Conservation (phyloP, 2,329 filamentous ascomycete genomes). For the Lecanicillium sp. region DNA sequence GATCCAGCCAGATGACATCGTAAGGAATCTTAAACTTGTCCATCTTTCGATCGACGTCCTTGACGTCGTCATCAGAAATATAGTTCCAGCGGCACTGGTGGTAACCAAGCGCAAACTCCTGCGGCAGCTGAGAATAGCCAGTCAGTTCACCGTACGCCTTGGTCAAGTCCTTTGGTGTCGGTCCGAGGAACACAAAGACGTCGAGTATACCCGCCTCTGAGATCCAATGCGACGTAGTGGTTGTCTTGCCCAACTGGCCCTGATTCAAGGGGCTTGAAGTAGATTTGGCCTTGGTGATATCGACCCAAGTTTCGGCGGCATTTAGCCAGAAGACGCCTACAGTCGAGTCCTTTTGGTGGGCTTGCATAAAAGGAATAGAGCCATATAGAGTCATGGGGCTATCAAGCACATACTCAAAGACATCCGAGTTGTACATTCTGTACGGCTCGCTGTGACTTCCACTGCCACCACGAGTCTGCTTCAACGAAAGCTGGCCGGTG, state of each 20-base stretch:
- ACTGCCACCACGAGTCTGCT: conserved; percentile 80
- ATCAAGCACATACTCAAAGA: conserved; percentile 95
- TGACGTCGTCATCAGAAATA: conserved; percentile 92
- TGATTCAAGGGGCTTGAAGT: conserved; percentile 70
- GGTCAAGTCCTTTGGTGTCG: conserved; percentile 73
- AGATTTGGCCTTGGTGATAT: conserved; percentile 74
- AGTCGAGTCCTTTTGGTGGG: conserved; percentile 85
- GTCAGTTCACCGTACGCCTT: conserved; percentile 83
- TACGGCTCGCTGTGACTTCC: conserved; percentile 86
- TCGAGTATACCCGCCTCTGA: conserved; percentile 87
- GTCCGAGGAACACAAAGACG: conserved; percentile 89
- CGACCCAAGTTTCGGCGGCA: conserved; percentile 93
- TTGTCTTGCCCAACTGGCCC: conserved; percentile 58
- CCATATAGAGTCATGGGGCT: conserved; percentile 98
- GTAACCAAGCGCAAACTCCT: conserved; percentile 86
- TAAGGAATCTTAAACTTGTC: conserved; percentile 94
- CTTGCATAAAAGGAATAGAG: conserved; percentile 96
- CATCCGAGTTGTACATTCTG: conserved; percentile 89
- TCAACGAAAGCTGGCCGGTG: conserved; percentile 77
- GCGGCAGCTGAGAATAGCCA: conserved; percentile 82
- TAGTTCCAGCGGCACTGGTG: conserved; percentile 99
- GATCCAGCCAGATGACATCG: conserved; percentile 97
- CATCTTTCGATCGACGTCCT: conserved; percentile 92
- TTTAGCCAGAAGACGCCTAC: conserved; percentile 98
- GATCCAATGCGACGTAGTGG: conserved; percentile 92